Evolutionary conservation across 116 monocot species (phyloP), one percentile per base, ranked within the genome.

Genomic region (Phalaenopsis hybrid): DNA sequence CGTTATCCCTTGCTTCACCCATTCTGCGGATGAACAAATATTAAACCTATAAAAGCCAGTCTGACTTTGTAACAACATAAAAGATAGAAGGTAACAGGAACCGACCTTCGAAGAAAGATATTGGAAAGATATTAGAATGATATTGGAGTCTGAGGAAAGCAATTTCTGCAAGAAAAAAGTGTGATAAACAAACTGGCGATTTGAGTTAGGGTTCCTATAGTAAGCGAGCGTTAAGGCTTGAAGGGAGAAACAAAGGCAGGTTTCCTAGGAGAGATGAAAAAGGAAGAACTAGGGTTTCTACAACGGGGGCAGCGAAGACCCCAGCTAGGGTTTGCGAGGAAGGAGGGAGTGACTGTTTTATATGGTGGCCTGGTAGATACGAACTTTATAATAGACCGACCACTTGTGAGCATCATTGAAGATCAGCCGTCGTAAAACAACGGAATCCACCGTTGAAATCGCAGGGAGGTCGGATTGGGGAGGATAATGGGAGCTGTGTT

Each of bases 1-100:
- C 89, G 87, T 93, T 92, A 16, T 96, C 96, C 77, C 85, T 96
- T 10, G 77, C 88, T 83, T 96, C 96, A 49, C 90, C 93, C 93
- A 96, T 96, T 78, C 92, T 92, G 68, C 83, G 70, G 49, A 5
- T 20, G 58, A 6, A 51, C 41, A 72, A 74, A 72, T 48, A 37
- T 63, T 46, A 59, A 33, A 45, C 59, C 48, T 8, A 57, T n/a
- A 74, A 80, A 63, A 79, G 65, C 63, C 46, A 80, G 48, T n/a
- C 46, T 45, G 5, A 37, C 31, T 15, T 15, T 41, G 44, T 6
- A 55, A 77, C 3, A 23, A 37, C 4, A 58, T 20, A 0, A 5
- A 78, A 78, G 58, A 7, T 5, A 8, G 13, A 73, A 79, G 58
- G 20, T 12, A 31, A 65, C 20, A 21, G 23, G 20, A 34, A 31